Evolutionary conservation across 2,329 filamentous ascomycete genomes (phyloP).

Genomic region (Didymosphaeria variabile): DNA sequence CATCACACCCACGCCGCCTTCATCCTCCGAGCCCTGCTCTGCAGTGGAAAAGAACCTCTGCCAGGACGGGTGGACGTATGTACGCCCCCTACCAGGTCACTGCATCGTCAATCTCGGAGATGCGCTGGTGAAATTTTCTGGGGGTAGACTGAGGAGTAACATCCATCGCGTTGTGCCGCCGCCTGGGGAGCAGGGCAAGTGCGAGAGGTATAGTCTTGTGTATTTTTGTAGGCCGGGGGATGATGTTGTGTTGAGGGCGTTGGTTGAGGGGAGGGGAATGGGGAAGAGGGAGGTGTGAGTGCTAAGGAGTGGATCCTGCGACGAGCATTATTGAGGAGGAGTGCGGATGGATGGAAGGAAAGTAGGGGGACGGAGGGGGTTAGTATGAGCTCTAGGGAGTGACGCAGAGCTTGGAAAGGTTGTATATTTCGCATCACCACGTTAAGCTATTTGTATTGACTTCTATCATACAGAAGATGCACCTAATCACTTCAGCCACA

Average conservation of each 20-base stretch:
- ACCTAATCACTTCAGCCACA: no score
- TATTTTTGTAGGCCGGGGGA: conserved; percentile 62
- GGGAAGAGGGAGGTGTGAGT: conserved; percentile 45
- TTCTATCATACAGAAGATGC: no score
- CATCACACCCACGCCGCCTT: conserved; percentile 22
- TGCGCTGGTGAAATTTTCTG: conserved; percentile 57
- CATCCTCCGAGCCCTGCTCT: not conserved
- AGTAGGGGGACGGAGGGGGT: conserved; percentile 46
- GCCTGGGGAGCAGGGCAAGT: conserved; percentile 54
- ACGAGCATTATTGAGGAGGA: conserved; percentile 50
- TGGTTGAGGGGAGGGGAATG: conserved; percentile 39
- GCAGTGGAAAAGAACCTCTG: conserved; percentile 25
- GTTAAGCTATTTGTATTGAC: not conserved
- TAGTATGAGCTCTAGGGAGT: no score
- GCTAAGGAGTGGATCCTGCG: conserved; percentile 56
- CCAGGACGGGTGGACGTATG: conserved; percentile 59
- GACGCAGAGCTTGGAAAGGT: not conserved
- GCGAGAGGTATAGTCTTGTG: conserved; percentile 60
- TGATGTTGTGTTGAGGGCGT: conserved; percentile 33
- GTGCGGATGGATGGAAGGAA: conserved; percentile 39
- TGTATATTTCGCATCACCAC: not conserved
- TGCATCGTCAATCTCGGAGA: conserved; percentile 61
- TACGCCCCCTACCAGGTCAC: conserved; percentile 60
- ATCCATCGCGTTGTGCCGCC: conserved; percentile 61
- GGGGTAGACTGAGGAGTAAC: conserved; percentile 52